phyloP scores from a whole-genome alignment of 306 rosid species.

The Corylus heterophylla region DNA sequence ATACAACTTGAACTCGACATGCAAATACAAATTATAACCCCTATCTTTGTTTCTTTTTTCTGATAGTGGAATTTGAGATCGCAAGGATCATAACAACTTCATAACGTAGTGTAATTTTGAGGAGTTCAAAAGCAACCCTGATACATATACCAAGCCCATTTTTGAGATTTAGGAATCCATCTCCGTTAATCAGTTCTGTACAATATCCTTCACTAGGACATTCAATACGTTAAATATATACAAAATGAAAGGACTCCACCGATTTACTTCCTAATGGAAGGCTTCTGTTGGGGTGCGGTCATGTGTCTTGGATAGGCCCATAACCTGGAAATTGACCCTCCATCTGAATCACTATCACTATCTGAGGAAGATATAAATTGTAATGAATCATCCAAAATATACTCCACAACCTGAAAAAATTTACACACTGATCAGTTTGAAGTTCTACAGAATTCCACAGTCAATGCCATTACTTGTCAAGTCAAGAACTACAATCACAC shows the following conservation, averaged over 20 bases:
- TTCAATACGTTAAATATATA: not conserved
- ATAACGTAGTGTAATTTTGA: no score
- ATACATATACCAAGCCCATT: not conserved
- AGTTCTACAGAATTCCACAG: not conserved
- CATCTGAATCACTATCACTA: slow-evolving; percentile 77
- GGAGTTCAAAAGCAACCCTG: no score
- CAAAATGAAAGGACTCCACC: slow-evolving; percentile 3
- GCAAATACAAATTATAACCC: no score
- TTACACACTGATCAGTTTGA: not conserved
- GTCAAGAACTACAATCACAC: not conserved
- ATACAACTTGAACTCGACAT: no score
- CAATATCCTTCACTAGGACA: not conserved
- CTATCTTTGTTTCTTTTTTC: no score
- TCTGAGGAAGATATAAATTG: slow-evolving; percentile 55
- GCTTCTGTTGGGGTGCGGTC: slow-evolving; percentile 10
- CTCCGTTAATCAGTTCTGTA: not conserved
- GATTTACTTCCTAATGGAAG: slow-evolving; percentile 18
- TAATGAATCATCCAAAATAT: slow-evolving; percentile 51
- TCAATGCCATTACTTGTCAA: not conserved
- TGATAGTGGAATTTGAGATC: no score
- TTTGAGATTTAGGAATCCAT: not conserved
- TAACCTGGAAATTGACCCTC: slow-evolving; percentile 42
- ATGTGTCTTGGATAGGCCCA: slow-evolving; percentile 64
- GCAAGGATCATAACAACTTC: no score
- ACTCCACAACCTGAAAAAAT: slow-evolving; percentile 59